Conservation (phyloP, 169 alveolate genomes). For the Plasmodium chabaudi region DNA sequence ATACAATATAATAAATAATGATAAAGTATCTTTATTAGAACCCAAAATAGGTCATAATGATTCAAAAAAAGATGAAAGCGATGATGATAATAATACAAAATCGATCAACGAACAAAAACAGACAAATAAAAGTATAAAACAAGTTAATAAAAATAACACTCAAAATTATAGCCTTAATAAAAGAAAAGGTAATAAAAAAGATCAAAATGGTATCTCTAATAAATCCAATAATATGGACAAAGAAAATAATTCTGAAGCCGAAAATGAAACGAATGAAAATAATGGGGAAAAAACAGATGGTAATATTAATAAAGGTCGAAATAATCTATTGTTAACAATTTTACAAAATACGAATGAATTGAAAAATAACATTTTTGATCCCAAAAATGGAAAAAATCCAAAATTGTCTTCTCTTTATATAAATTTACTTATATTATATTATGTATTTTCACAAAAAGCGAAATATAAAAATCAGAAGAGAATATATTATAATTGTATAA, state of each 20-base stretch:
- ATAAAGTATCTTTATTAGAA: neutral
- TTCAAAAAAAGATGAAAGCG: neutral
- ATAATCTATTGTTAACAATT: neutral
- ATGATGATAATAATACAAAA: neutral
- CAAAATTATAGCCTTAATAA: too few relatives aligned
- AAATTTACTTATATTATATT: constrained; percentile 54
- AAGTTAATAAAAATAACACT: too few relatives aligned
- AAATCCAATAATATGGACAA: too few relatives aligned
- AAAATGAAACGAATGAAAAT: too few relatives aligned
- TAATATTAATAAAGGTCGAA: too few relatives aligned
- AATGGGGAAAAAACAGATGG: too few relatives aligned
- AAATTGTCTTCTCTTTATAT: constrained; percentile 52
- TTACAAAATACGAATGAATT: neutral
- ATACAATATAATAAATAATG: neutral
- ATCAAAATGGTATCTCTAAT: too few relatives aligned
- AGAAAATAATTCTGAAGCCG: too few relatives aligned
- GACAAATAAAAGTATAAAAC: too few relatives aligned
- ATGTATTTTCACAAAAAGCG: constrained; percentile 29
- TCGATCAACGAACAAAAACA: neutral
- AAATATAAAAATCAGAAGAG: constrained; percentile 26
- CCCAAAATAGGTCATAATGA: too few relatives aligned
- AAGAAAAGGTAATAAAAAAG: too few relatives aligned
- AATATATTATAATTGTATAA: constrained; percentile 31
- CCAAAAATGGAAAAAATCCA: constrained; percentile 1
- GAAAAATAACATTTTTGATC: neutral